These are phyloP conservation scores for Suhomyces kunorum DNA, from an alignment of 1,139 yeast species.

Conservation along the genomic window DNA sequence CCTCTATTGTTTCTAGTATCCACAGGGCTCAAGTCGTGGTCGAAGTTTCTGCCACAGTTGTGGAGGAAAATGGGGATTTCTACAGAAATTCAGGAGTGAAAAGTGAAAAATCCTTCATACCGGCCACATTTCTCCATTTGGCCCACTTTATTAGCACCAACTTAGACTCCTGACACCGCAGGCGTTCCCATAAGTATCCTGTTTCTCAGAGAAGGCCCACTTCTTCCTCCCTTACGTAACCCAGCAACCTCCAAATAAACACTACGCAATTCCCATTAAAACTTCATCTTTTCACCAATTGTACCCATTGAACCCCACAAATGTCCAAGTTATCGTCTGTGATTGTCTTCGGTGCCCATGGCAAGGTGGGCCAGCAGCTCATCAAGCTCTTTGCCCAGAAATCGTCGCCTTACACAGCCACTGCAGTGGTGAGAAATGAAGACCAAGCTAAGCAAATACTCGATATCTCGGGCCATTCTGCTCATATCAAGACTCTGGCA, in stretches of 20 bases:
- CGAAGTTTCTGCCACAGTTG: too few relatives aligned
- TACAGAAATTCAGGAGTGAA: too few relatives aligned
- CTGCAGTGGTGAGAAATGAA: slow-evolving; percentile 53
- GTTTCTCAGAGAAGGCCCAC: too few relatives aligned
- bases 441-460: slow-evolving; percentile 44
- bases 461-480: slow-evolving; percentile 27
- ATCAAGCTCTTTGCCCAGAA: slow-evolving; percentile 27
- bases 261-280: not conserved
- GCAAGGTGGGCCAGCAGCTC: slow-evolving; percentile 52
- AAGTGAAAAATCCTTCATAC: too few relatives aligned
- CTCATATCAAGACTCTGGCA: slow-evolving; percentile 37
- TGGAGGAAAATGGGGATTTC: too few relatives aligned
- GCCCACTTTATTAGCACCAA: too few relatives aligned
- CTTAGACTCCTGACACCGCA: too few relatives aligned
- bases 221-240: not conserved
- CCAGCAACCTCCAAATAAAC: not conserved
- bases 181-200: too few relatives aligned
- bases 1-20: too few relatives aligned
- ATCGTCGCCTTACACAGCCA: slow-evolving; percentile 33
- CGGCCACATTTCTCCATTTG: too few relatives aligned
- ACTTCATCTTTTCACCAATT: not conserved
- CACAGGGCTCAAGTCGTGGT: too few relatives aligned
- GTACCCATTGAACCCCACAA: not conserved
- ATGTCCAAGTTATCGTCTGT: slow-evolving; percentile 11
- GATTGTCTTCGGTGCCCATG: slow-evolving; percentile 60